Percentiles rank a stretch among this genome's conserved stretches.
Conservation (phyloP, 1,284 basidiomycete genomes). For the Puccinia triticina region DNA sequence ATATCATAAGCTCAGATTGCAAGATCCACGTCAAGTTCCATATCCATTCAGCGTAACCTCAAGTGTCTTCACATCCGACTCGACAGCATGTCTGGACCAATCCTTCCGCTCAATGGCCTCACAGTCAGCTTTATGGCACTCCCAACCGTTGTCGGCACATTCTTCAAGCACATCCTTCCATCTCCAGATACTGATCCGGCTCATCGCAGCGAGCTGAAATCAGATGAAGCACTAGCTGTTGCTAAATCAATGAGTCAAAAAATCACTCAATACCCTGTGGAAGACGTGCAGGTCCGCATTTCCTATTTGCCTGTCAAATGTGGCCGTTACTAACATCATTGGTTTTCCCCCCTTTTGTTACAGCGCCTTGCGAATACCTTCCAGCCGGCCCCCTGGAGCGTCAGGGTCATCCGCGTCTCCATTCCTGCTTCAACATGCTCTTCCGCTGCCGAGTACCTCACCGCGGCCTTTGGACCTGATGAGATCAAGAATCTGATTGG, state of each 20-base stretch:
- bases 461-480: slow-evolving; percentile 81
- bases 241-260: slow-evolving; percentile 56
- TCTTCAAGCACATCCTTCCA: slow-evolving; percentile 19
- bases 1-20: neutral
- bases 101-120: slow-evolving; percentile 51
- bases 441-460: slow-evolving; percentile 74
- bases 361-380: slow-evolving; percentile 73
- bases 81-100: slow-evolving; percentile 29
- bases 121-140: slow-evolving; percentile 49
- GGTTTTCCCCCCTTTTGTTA: neutral
- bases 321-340: neutral
- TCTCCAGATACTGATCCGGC: slow-evolving; percentile 58
- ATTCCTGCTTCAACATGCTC: slow-evolving; percentile 71
- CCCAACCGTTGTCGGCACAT: slow-evolving; percentile 44
- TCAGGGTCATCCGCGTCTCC: slow-evolving; percentile 73
- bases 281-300: slow-evolving; percentile 57
- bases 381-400: slow-evolving; percentile 79
- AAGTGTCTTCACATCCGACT: neutral
- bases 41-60: neutral
- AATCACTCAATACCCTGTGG: slow-evolving; percentile 58
- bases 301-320: neutral
- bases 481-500: slow-evolving; percentile 76
- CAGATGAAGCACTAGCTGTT: slow-evolving; percentile 67
- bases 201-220: slow-evolving; percentile 75
- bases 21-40: neutral